Percentiles rank a stretch among this genome's conserved stretches.
These are phyloP conservation scores for Colletotrichum sp. DNA, from an alignment of 2,329 filamentous ascomycete genomes.

Conservation along the genomic window DNA sequence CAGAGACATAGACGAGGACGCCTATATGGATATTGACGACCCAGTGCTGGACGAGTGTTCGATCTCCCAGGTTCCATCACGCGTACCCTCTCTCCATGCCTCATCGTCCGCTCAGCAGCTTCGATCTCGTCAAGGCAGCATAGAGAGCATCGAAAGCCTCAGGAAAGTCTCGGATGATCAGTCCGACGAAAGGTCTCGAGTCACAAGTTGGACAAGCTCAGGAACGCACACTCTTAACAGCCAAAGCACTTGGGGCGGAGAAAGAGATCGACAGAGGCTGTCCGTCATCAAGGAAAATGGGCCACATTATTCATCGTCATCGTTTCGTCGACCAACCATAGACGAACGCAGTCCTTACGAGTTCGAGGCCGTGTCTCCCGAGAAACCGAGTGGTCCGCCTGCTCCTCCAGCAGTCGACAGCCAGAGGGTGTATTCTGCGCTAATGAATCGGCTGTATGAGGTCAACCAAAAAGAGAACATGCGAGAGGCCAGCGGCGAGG, in stretches of 20 bases:
- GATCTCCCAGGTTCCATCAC: constrained; percentile 53
- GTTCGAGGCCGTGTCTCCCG: not conserved
- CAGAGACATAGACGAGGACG: constrained; percentile 25
- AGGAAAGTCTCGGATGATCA: constrained; percentile 51
- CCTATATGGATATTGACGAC: constrained; percentile 36
- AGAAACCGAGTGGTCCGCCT: not conserved
- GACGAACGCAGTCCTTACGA: constrained; percentile 25
- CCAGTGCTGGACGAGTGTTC: constrained; percentile 45
- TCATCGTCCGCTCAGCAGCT: constrained; percentile 51
- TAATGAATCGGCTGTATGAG: constrained; percentile 61
- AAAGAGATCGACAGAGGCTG: constrained; percentile 62
- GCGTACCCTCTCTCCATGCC: constrained; percentile 55
- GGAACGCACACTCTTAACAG: constrained; percentile 60
- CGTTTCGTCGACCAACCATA: constrained; percentile 30
- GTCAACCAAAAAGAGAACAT: constrained; percentile 28
- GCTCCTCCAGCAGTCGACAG: constrained; percentile 50
- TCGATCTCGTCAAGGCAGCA: constrained; percentile 59
- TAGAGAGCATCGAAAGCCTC: constrained; percentile 53
- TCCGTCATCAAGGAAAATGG: constrained; percentile 68
- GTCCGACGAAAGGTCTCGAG: constrained; percentile 60
- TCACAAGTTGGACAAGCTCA: constrained; percentile 77
- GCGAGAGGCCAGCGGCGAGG: not conserved
- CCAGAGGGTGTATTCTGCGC: constrained; percentile 65
- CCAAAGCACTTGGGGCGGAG: constrained; percentile 35
- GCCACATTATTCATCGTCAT: constrained; percentile 45